phyloP scores from a whole-genome alignment of 169 alveolate species.

The Sarcocystis neurona region DNA sequence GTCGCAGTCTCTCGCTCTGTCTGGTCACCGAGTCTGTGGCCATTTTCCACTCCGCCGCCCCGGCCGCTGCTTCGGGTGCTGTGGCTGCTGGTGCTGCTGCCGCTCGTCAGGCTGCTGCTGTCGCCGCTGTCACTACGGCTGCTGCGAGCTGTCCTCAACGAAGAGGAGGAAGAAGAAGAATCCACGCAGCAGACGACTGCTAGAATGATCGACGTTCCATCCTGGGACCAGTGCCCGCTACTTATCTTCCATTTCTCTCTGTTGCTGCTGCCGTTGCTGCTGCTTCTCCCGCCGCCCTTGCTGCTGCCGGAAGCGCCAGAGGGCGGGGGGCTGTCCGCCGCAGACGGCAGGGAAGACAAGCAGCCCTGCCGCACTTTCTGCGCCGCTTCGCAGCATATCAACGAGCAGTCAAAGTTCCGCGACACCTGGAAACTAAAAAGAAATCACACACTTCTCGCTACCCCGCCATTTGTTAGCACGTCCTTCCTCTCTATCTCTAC shows the following conservation, averaged over 20 bases:
- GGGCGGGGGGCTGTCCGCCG: too few relatives aligned
- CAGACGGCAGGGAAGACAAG: background rate
- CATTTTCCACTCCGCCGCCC: background rate
- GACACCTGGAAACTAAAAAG: background rate
- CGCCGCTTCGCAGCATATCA: background rate
- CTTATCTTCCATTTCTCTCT: background rate
- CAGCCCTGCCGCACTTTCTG: background rate
- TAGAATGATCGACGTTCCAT: background rate
- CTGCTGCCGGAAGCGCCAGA: background rate
- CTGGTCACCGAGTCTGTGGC: background rate
- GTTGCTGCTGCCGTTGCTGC: too few relatives aligned
- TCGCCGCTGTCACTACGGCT: too few relatives aligned
- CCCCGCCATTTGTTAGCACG: too few relatives aligned
- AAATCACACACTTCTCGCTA: too few relatives aligned
- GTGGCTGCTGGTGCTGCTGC: too few relatives aligned
- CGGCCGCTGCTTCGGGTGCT: too few relatives aligned
- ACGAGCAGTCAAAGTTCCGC: background rate
- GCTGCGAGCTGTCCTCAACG: too few relatives aligned
- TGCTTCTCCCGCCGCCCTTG: background rate
- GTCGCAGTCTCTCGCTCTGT: background rate
- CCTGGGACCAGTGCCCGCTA: constrained; percentile 25
- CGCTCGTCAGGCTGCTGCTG: too few relatives aligned
- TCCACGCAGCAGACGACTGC: too few relatives aligned
- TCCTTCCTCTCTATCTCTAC: too few relatives aligned
- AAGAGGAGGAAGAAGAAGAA: too few relatives aligned